These are phyloP conservation scores for Apiotrichum brassicae DNA, from an alignment of 1,284 basidiomycete genomes.

Conservation along the genomic window DNA sequence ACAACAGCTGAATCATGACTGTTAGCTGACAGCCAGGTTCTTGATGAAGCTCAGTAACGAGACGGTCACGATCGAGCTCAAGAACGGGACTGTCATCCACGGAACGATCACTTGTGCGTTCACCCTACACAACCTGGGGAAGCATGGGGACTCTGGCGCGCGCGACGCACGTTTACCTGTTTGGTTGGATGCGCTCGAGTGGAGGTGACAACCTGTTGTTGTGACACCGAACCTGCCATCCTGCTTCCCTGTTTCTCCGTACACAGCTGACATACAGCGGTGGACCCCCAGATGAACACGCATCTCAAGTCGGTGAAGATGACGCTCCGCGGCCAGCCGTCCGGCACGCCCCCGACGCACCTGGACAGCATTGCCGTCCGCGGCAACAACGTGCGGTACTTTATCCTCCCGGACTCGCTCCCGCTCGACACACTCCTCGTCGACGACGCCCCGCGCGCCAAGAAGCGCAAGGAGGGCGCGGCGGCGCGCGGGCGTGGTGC, in stretches of 20 bases:
- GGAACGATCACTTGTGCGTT: slow-evolving; percentile 90
- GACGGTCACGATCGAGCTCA: slow-evolving; percentile 96
- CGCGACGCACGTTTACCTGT: too few relatives aligned
- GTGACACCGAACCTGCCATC: too few relatives aligned
- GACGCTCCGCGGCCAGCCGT: slow-evolving; percentile 70
- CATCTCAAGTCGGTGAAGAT: slow-evolving; percentile 96
- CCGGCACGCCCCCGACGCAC: slow-evolving; percentile 46
- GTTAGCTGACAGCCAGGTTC: slow-evolving; percentile 58
- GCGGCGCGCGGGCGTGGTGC: slow-evolving; percentile 30
- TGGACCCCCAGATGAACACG: slow-evolving; percentile 97
- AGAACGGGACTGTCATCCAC: slow-evolving; percentile 92
- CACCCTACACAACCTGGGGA: too few relatives aligned
- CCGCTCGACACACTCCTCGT: slow-evolving; percentile 94
- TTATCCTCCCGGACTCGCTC: slow-evolving; percentile 90
- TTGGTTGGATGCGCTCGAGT: too few relatives aligned
- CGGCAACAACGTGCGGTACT: slow-evolving; percentile 79
- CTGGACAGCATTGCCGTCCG: slow-evolving; percentile 85
- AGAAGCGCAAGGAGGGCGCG: slow-evolving; percentile 55
- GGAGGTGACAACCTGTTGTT: too few relatives aligned
- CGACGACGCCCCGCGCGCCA: slow-evolving; percentile 95
- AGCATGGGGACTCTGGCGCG: too few relatives aligned
- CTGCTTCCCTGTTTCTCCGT: not conserved
- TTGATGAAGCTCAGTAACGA: slow-evolving; percentile 99
- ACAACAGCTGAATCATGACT: too few relatives aligned
- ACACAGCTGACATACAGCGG: slow-evolving; percentile 53